Evolutionary conservation across 495 filamentous ascomycete species (phyloP).

Genomic region (Lepidopterella palustris): DNA sequence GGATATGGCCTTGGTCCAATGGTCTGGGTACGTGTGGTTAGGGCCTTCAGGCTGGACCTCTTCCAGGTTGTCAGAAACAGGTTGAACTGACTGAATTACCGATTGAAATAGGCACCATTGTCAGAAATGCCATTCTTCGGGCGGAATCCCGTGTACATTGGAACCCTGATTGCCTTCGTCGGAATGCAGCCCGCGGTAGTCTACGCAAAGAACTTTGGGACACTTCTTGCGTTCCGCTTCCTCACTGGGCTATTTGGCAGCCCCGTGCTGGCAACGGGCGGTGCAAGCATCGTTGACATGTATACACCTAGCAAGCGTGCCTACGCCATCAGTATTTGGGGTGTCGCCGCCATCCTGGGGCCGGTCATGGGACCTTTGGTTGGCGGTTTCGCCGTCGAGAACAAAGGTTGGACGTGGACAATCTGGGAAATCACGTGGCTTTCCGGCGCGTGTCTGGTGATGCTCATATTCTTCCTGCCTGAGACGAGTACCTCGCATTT

Average conservation of each 20-base stretch:
- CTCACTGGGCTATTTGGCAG: slow-evolving; percentile 14
- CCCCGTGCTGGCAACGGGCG: slow-evolving; percentile 19
- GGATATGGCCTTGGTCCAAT: slow-evolving; percentile 38
- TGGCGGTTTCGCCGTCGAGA: slow-evolving; percentile 51
- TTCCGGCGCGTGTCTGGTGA: slow-evolving; percentile 38
- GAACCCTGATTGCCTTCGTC: slow-evolving; percentile 29
- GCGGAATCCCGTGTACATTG: slow-evolving; percentile 33
- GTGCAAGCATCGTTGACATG: slow-evolving; percentile 22
- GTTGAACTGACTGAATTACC: too few relatives aligned
- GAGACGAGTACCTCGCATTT: slow-evolving; percentile 47
- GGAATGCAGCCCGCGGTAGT: slow-evolving; percentile 26
- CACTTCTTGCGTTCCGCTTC: slow-evolving; percentile 30
- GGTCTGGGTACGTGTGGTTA: slow-evolving; percentile 43
- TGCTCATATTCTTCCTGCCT: slow-evolving; percentile 46
- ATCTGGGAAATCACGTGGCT: slow-evolving; percentile 41
- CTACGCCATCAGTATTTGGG: slow-evolving; percentile 41
- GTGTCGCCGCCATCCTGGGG: slow-evolving; percentile 27
- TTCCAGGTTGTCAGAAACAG: too few relatives aligned
- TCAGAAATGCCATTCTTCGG: slow-evolving; percentile 30
- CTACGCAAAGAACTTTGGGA: slow-evolving; percentile 31
- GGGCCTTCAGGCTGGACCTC: too few relatives aligned
- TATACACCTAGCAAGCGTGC: slow-evolving; percentile 4
- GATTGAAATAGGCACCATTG: slow-evolving; percentile 26
- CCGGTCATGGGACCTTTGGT: slow-evolving; percentile 47
- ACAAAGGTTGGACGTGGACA: slow-evolving; percentile 35